Conservation (phyloP, 805 yeast genomes). For the Pichia gijzeniarum region DNA sequence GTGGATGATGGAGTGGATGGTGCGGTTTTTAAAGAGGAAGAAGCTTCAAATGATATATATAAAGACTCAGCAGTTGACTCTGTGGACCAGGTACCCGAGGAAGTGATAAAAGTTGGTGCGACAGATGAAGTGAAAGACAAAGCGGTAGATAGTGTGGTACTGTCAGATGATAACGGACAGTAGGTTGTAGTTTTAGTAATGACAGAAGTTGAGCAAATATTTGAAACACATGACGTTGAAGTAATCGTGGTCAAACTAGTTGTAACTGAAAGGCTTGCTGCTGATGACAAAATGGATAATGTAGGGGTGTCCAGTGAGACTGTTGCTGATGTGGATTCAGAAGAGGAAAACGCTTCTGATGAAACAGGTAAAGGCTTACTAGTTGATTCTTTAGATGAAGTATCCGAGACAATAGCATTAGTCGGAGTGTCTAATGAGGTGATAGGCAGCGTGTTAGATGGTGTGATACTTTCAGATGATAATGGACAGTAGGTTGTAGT, state of each 20-base stretch:
- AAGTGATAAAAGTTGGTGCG: neutral
- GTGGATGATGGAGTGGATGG: neutral
- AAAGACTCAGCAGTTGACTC: neutral
- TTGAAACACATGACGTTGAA: neutral
- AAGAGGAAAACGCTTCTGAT: conserved; percentile 29
- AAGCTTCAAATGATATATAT: neutral
- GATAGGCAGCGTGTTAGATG: conserved; percentile 22
- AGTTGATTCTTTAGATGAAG: too few relatives aligned
- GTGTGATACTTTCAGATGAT: conserved; percentile 22
- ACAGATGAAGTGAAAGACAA: neutral
- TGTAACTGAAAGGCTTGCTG: neutral
- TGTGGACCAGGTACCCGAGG: neutral
- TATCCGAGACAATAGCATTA: too few relatives aligned
- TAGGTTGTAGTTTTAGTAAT: neutral
- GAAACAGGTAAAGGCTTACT: conserved; percentile 26
- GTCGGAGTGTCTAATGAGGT: neutral
- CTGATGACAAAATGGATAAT: conserved; percentile 9
- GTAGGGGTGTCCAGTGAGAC: conserved; percentile 17
- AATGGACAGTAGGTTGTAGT: conserved; percentile 3
- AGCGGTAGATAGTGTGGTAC: neutral
- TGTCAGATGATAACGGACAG: neutral
- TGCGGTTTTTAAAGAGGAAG: neutral
- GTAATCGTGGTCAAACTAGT: neutral
- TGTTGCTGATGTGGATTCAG: conserved; percentile 4
- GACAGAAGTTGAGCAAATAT: neutral